Conservation (phyloP, 148 eudicot genomes). For the Rhododendron henanense region DNA sequence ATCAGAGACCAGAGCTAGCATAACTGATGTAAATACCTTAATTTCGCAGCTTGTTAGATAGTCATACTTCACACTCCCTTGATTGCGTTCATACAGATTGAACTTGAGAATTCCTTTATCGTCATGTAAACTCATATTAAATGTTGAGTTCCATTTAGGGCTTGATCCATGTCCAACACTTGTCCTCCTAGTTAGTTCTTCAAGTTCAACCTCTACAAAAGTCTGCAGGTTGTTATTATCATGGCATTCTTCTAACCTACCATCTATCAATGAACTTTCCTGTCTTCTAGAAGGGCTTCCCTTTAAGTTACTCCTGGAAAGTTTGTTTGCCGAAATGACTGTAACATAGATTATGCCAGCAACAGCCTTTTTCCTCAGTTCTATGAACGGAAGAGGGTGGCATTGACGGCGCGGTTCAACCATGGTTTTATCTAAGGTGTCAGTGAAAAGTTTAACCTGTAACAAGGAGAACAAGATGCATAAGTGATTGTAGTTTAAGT, state of each 20-base stretch:
- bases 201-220: conserved; percentile 93
- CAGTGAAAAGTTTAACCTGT: conserved; percentile 73
- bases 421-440: conserved; percentile 79
- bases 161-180: conserved; percentile 49
- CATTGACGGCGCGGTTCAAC: conserved; percentile 97
- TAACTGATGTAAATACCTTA: conserved; percentile 48
- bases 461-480: conserved; percentile 6
- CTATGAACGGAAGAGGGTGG: conserved; percentile 57
- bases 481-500: too few relatives aligned
- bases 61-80: conserved; percentile 71
- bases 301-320: conserved; percentile 43
- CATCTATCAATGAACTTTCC: conserved; percentile 24
- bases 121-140: conserved; percentile 85
- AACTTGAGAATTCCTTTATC: conserved; percentile 56
- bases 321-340: conserved; percentile 59
- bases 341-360: conserved; percentile 77
- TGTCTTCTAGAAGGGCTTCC: conserved; percentile 54
- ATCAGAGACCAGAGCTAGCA: neutral
- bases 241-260: conserved; percentile 30
- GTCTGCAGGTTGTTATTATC: conserved; percentile 51
- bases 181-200: conserved; percentile 79
- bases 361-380: conserved; percentile 74
- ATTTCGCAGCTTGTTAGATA: conserved; percentile 79
- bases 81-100: conserved; percentile 67
- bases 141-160: conserved; percentile 82